A percentile compares a stretch with the other conserved stretches of the same genome.
phyloP scores from a whole-genome alignment of 2,329 filamentous ascomycete genomes.

The Dactylellina parvicollis region DNA sequence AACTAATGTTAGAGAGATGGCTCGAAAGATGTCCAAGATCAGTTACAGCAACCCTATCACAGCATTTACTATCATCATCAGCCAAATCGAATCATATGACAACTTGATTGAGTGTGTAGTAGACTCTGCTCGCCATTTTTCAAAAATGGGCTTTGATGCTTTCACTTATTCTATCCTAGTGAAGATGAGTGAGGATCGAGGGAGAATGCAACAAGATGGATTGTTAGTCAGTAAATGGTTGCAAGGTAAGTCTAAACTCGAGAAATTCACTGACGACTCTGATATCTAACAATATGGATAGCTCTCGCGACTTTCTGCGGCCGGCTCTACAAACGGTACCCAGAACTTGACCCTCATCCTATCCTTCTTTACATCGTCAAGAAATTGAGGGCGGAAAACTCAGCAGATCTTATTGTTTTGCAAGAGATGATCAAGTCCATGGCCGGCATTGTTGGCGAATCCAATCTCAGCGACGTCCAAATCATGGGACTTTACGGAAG shows the following conservation, averaged over 20 bases:
- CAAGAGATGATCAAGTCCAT: slow-evolving; percentile 90
- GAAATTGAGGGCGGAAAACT: slow-evolving; percentile 82
- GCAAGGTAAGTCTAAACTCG: slow-evolving; percentile 63
- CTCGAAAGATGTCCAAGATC: slow-evolving; percentile 88
- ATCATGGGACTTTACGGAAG: slow-evolving; percentile 89
- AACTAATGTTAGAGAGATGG: slow-evolving; percentile 86
- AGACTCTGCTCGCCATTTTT: slow-evolving; percentile 93
- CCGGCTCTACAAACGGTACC: slow-evolving; percentile 86
- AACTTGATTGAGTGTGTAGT: slow-evolving; percentile 96
- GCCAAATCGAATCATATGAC: slow-evolving; percentile 90
- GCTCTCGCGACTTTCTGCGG: slow-evolving; percentile 91
- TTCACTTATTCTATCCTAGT: slow-evolving; percentile 91
- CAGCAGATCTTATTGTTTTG: slow-evolving; percentile 88
- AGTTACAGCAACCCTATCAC: slow-evolving; percentile 89
- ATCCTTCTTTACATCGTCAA: slow-evolving; percentile 89
- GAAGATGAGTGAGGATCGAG: slow-evolving; percentile 68
- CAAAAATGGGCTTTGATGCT: slow-evolving; percentile 89
- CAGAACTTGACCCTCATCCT: slow-evolving; percentile 81
- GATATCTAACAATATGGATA: slow-evolving; percentile 41
- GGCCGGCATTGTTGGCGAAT: slow-evolving; percentile 88
- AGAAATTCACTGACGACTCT: slow-evolving; percentile 17
- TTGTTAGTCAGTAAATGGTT: slow-evolving; percentile 91
- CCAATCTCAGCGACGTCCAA: slow-evolving; percentile 88
- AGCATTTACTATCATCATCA: slow-evolving; percentile 87
- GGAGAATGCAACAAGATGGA: slow-evolving; percentile 71